Percentiles rank a stretch among this genome's conserved stretches.
Conservation (phyloP, 768 basidiomycete species). For the Dentipellis sp. region DNA sequence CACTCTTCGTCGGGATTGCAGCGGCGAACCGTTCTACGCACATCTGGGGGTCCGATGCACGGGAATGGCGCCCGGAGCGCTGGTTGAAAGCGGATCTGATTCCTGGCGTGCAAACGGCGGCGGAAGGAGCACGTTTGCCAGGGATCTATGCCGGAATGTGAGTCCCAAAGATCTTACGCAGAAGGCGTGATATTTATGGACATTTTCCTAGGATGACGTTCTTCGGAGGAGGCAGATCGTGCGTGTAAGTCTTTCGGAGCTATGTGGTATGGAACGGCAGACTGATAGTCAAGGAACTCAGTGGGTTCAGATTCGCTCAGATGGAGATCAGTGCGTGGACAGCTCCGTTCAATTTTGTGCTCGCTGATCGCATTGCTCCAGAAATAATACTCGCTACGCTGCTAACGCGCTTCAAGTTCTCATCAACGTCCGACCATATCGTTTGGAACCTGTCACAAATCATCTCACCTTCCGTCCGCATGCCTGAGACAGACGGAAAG, state of each 20-base stretch:
- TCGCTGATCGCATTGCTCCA: not conserved
- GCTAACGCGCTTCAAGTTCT: not conserved
- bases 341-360: not conserved
- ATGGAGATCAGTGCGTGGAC: slow-evolving; percentile 11
- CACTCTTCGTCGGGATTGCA: slow-evolving; percentile 3
- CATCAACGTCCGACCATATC: not conserved
- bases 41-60: slow-evolving; percentile 12
- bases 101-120: not conserved
- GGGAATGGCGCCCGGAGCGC: slow-evolving; percentile 14
- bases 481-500: not conserved
- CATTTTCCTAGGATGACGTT: slow-evolving; percentile 7
- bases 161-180: not conserved
- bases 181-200: not conserved
- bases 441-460: not conserved
- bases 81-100: slow-evolving; percentile 3
- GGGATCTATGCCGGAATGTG: slow-evolving; percentile 6
- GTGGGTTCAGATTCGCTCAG: slow-evolving; percentile 13
- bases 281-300: not conserved
- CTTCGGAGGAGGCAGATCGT: slow-evolving; percentile 9
- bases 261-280: not conserved
- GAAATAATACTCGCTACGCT: not conserved
- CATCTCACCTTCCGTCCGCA: not conserved
- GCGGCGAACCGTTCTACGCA: slow-evolving; percentile 3
- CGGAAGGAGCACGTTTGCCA: slow-evolving; percentile 2
- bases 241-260: slow-evolving; percentile 4